phyloP scores from a whole-genome alignment of 2,329 filamentous ascomycete genomes.

The Emericellopsis atlantica region DNA sequence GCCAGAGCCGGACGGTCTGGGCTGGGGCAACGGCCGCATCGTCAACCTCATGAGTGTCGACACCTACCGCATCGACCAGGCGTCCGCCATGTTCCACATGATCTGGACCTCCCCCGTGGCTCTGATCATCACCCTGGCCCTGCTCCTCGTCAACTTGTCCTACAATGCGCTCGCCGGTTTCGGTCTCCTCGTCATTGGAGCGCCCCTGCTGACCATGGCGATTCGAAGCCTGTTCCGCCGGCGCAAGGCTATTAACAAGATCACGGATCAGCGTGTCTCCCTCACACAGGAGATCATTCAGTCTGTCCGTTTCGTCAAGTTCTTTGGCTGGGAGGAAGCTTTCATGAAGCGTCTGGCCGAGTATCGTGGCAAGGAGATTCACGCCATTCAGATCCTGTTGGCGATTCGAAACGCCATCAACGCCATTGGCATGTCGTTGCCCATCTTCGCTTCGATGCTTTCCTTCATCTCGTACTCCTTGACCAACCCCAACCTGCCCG shows the following conservation, averaged over 20 bases:
- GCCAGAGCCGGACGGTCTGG: slow-evolving; percentile 47
- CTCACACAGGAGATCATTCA: slow-evolving; percentile 87
- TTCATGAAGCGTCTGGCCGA: slow-evolving; percentile 67
- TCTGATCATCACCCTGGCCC: slow-evolving; percentile 63
- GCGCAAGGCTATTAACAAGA: slow-evolving; percentile 73
- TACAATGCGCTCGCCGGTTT: slow-evolving; percentile 89
- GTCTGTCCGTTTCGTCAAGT: slow-evolving; percentile 90
- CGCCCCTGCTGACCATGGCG: slow-evolving; percentile 65
- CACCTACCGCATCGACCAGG: slow-evolving; percentile 83
- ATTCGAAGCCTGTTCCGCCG: slow-evolving; percentile 67
- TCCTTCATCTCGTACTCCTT: slow-evolving; percentile 76
- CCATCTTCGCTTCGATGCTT: slow-evolving; percentile 90
- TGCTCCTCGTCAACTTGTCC: slow-evolving; percentile 76
- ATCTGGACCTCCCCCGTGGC: slow-evolving; percentile 77
- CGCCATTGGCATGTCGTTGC: slow-evolving; percentile 72
- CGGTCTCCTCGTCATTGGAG: slow-evolving; percentile 62
- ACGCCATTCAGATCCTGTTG: slow-evolving; percentile 71
- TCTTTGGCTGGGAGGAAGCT: slow-evolving; percentile 86
- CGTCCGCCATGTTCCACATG: slow-evolving; percentile 80
- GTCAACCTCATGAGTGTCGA: slow-evolving; percentile 93
- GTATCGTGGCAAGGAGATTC: slow-evolving; percentile 66
- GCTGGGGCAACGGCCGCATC: slow-evolving; percentile 88
- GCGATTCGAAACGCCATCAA: slow-evolving; percentile 78
- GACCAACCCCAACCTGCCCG: slow-evolving; percentile 52
- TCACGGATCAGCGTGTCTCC: slow-evolving; percentile 85